A percentile compares a stretch with the other conserved stretches of the same genome.
Conservation (phyloP, 2,329 filamentous ascomycete genomes). For the Phialemonium atrogriseum region DNA sequence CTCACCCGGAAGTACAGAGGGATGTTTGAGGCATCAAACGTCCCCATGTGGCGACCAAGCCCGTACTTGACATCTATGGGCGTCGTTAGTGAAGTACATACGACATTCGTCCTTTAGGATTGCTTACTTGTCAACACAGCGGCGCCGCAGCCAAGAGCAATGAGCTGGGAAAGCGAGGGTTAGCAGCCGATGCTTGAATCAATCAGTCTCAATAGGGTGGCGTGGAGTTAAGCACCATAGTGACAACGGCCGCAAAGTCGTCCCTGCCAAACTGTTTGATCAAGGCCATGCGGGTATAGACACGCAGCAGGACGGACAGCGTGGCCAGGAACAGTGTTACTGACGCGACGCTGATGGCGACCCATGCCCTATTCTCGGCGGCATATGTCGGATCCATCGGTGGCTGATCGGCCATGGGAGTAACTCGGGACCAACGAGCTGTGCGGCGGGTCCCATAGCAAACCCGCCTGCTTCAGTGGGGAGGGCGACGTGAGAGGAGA, state of each 20-base stretch:
- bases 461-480: too few relatives aligned
- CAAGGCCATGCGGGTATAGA: slow-evolving; percentile 12
- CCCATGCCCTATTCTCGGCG: too few relatives aligned
- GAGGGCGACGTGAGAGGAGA: too few relatives aligned
- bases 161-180: background rate
- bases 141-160: slow-evolving; percentile 1
- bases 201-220: slow-evolving; percentile 14
- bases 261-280: slow-evolving; percentile 16
- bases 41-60: slow-evolving; percentile 11
- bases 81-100: too few relatives aligned
- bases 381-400: too few relatives aligned
- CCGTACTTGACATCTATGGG: slow-evolving; percentile 12
- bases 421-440: too few relatives aligned
- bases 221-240: slow-evolving; percentile 12
- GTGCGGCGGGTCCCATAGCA: too few relatives aligned
- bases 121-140: slow-evolving; percentile 1
- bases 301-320: slow-evolving; percentile 10
- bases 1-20: slow-evolving; percentile 13
- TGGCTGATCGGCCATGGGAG: too few relatives aligned
- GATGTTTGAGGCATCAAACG: slow-evolving; percentile 5
- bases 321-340: slow-evolving; percentile 9
- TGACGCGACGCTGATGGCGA: slow-evolving; percentile 14
- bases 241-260: slow-evolving; percentile 13
- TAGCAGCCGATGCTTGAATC: slow-evolving; percentile 5
- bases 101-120: background rate